Conservation (phyloP, 495 filamentous ascomycete genomes). For the Neurospora sp. region DNA sequence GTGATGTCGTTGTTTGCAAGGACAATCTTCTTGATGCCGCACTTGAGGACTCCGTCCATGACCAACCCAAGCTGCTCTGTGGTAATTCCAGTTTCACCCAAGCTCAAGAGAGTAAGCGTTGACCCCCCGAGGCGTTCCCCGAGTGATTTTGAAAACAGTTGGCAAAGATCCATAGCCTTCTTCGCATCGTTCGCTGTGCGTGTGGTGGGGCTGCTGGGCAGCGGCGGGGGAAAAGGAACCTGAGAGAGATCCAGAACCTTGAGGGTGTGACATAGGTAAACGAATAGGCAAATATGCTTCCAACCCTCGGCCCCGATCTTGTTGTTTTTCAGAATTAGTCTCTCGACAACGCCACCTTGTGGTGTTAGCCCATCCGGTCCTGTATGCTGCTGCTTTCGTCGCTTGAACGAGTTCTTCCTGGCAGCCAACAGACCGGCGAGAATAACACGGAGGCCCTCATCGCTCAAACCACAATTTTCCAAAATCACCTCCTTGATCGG, state of each 20-base stretch:
- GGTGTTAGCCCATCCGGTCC: constrained; percentile 22
- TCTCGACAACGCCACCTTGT: constrained; percentile 67
- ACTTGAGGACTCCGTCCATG: constrained; percentile 63
- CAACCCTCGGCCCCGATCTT: constrained; percentile 81
- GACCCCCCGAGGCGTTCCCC: constrained; percentile 63
- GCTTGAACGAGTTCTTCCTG: constrained; percentile 46
- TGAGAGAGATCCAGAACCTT: constrained; percentile 80
- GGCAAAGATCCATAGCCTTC: constrained; percentile 21
- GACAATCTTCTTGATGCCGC: constrained; percentile 66
- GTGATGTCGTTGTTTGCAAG: constrained; percentile 74
- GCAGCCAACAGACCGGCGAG: constrained; percentile 79
- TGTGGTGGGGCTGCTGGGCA: background rate
- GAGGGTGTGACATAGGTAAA: constrained; percentile 79
- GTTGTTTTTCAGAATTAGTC: constrained; percentile 84
- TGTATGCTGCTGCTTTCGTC: constrained; percentile 31
- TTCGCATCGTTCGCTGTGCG: constrained; percentile 4
- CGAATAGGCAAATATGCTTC: constrained; percentile 82
- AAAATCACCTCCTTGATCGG: constrained; percentile 76
- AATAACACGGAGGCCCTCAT: constrained; percentile 77
- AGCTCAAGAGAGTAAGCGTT: constrained; percentile 71
- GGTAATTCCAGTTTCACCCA: constrained; percentile 66
- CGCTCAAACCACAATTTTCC: constrained; percentile 76
- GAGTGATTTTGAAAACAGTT: constrained; percentile 62
- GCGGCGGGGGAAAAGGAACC: constrained; percentile 61
- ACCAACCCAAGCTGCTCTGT: constrained; percentile 60